A percentile compares a stretch with the other conserved stretches of the same genome.
Conservation (phyloP, 2,329 filamentous ascomycete species). For the Zarea fungicola region DNA sequence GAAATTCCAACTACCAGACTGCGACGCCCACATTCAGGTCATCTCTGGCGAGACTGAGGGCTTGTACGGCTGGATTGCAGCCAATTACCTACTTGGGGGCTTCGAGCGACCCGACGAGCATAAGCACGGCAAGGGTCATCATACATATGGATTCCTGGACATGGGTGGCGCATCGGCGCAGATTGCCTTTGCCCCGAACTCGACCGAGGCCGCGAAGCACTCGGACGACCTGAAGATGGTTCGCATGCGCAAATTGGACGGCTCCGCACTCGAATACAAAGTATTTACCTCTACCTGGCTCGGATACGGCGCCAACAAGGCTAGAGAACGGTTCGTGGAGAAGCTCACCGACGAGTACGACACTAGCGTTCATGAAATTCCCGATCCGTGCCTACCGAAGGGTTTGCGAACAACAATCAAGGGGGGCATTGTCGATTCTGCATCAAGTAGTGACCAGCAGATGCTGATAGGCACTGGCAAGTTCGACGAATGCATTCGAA, state of each 20-base stretch:
- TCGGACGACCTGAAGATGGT: slow-evolving; percentile 83
- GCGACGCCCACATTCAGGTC: slow-evolving; percentile 81
- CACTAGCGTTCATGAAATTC: slow-evolving; percentile 59
- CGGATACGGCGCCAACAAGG: slow-evolving; percentile 94
- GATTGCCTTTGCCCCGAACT: slow-evolving; percentile 94
- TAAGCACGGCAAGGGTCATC: slow-evolving; percentile 78
- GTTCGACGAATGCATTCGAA: slow-evolving; percentile 77
- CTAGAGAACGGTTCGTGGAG: slow-evolving; percentile 78
- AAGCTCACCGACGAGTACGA: slow-evolving; percentile 63
- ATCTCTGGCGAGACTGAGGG: slow-evolving; percentile 95
- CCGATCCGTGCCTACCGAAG: slow-evolving; percentile 84
- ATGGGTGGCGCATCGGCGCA: slow-evolving; percentile 98
- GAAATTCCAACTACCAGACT: slow-evolving; percentile 83
- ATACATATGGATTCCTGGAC: slow-evolving; percentile 95
- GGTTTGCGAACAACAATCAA: slow-evolving; percentile 69
- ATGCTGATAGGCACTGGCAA: slow-evolving; percentile 75
- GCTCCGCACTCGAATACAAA: slow-evolving; percentile 70
- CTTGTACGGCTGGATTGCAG: slow-evolving; percentile 93
- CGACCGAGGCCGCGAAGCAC: slow-evolving; percentile 84
- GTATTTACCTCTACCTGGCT: slow-evolving; percentile 97
- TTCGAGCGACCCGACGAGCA: slow-evolving; percentile 75
- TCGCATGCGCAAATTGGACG: slow-evolving; percentile 77
- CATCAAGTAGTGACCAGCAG: slow-evolving; percentile 32
- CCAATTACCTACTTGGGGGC: slow-evolving; percentile 89
- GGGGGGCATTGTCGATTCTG: slow-evolving; percentile 50